phyloP scores from a whole-genome alignment of 768 basidiomycete species.

The Leucocoprinus birnbaumii region DNA sequence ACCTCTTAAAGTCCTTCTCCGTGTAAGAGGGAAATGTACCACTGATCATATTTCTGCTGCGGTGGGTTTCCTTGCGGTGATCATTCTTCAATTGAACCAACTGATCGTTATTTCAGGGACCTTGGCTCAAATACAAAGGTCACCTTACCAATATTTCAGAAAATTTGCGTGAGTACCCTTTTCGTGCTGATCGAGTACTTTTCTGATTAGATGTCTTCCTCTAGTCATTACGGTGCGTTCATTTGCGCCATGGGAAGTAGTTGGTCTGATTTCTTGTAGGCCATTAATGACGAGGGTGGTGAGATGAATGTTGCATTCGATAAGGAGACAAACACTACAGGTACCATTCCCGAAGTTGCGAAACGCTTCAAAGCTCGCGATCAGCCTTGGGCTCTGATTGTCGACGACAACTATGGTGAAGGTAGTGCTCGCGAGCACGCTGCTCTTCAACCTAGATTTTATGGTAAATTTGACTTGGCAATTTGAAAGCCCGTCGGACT shows the following conservation, averaged over 20 bases:
- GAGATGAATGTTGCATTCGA: slow-evolving; percentile 92
- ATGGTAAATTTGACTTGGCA: slow-evolving; percentile 45
- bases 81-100: neutral
- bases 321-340: slow-evolving; percentile 53
- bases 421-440: slow-evolving; percentile 98
- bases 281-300: slow-evolving; percentile 92
- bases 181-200: neutral
- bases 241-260: neutral
- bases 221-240: slow-evolving; percentile 79
- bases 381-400: slow-evolving; percentile 91
- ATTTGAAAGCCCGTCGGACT: neutral
- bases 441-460: slow-evolving; percentile 93
- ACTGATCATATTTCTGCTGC: slow-evolving; percentile 99
- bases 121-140: slow-evolving; percentile 99
- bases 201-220: slow-evolving; percentile 4
- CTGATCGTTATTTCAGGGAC: slow-evolving; percentile 52
- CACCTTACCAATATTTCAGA: slow-evolving; percentile 96
- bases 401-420: slow-evolving; percentile 97
- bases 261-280: slow-evolving; percentile 36
- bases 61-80: slow-evolving; percentile 38
- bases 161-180: slow-evolving; percentile 70
- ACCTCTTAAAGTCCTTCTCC: slow-evolving; percentile 77
- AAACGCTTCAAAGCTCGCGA: slow-evolving; percentile 81
- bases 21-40: slow-evolving; percentile 97
- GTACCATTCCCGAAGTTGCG: slow-evolving; percentile 88